These are phyloP conservation scores for Creolimax fragrantissima DNA, from an alignment of 78 protist species.

Conservation along the genomic window DNA sequence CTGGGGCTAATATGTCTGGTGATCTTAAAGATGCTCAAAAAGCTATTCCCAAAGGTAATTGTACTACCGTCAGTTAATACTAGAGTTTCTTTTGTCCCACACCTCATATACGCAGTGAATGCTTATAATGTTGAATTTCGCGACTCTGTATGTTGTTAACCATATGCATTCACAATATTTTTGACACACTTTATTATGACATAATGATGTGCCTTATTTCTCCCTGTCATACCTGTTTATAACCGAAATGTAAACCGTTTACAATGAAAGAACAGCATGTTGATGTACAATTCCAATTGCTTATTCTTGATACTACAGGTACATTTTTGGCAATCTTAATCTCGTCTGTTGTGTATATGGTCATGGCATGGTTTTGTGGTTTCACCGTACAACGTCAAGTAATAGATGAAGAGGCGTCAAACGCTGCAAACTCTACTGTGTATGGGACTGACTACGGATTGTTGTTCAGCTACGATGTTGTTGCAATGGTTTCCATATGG, in stretches of 20 bases:
- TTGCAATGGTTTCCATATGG: neutral
- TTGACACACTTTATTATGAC: too few species aligned
- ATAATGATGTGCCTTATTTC: too few species aligned
- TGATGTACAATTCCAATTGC: too few species aligned
- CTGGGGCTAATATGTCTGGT: constrained; percentile 73
- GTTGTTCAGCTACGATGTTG: neutral
- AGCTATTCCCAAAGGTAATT: constrained; percentile 54
- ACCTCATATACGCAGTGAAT: constrained; percentile 26
- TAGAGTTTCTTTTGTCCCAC: too few species aligned
- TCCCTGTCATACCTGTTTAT: too few species aligned
- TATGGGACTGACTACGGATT: neutral
- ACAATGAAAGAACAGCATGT: too few species aligned
- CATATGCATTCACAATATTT: too few species aligned
- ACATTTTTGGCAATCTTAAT: neutral
- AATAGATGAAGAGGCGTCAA: neutral
- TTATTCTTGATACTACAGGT: constrained; percentile 51
- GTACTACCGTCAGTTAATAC: too few species aligned
- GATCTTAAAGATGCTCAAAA: constrained; percentile 50
- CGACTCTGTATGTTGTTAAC: too few species aligned
- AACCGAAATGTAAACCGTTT: too few species aligned
- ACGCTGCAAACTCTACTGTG: neutral
- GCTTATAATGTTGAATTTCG: neutral
- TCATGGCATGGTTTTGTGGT: constrained; percentile 5
- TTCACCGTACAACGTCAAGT: neutral
- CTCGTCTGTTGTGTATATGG: neutral